Conservation (phyloP, 106 monocot species). For the Apostasia shenzhenica region DNA sequence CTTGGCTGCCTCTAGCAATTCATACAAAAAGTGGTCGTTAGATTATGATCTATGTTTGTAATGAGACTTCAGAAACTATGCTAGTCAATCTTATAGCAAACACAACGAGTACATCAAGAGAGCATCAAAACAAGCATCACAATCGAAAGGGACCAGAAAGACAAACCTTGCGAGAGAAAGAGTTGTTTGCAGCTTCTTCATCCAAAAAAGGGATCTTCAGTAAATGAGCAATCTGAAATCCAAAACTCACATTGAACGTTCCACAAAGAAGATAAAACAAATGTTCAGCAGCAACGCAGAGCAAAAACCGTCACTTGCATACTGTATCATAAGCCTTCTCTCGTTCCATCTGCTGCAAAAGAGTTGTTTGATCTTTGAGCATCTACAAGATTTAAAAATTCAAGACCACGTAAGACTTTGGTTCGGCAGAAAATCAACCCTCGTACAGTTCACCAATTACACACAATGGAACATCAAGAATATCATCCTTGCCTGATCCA, state of each 20-base stretch:
- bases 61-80: too few species aligned
- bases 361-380: conserved; percentile 55
- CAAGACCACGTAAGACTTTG: not conserved
- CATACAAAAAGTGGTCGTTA: too few species aligned
- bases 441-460: not conserved
- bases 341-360: conserved; percentile 52
- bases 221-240: conserved; percentile 31
- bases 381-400: conserved; percentile 37
- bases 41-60: too few species aligned
- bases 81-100: too few species aligned
- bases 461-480: not conserved
- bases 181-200: conserved; percentile 51
- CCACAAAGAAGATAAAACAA: not conserved
- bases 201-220: conserved; percentile 72
- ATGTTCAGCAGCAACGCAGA: not conserved
- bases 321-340: conserved; percentile 85
- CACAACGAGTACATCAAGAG: not conserved
- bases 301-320: conserved; percentile 2
- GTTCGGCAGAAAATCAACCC: not conserved
- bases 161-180: conserved; percentile 62
- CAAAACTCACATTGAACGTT: not conserved
- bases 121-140: not conserved
- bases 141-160: not conserved
- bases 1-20: too few species aligned
- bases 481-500: conserved; percentile 47